Evolutionary conservation across 805 yeast species (phyloP), one percentile per base, ranked within the genome.

Genomic region (Starmerella lactis-condensi): DNA sequence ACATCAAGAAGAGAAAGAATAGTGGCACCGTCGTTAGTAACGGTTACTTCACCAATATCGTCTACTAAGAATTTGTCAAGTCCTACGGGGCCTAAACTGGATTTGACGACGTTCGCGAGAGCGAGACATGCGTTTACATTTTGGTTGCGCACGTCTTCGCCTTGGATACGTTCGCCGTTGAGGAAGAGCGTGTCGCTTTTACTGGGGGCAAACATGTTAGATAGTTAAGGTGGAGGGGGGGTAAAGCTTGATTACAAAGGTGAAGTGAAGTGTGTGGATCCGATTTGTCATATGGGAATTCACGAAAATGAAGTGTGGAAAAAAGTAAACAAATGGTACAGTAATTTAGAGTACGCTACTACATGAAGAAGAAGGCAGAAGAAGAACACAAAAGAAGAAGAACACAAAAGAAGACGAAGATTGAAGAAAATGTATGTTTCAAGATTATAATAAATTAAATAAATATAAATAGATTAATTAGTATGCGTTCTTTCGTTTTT

Each of bases 1-100:
- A 89, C 96, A 52, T 89, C 98, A 42, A 89, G 62, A 32, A 91
- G 58, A 7, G 81, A 67, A 41, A 89, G 62, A 47, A 89, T 89
- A 4, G 98, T 89, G 37, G 99, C 98, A 43, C 99, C 99, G 56
- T 89, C 99, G 57, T 89, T 89, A 28, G 99, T 89, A 30, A 89
- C 95, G 5, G 94, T 83, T 28, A 89, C 95, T 57, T 91, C 98
- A 41, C 98, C 98, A 57, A 89, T 91, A 50, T 89, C 98, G 56
- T 89, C 99, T 24, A 89, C 99, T 29, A 89, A 65, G 94, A 89
- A 89, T 61, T 89, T 89, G 60, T 89, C 99, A 32, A 89, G 64
- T 17, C 99, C 99, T 22, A 89, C 96, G 6, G 99, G 99, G 4
- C 99, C 99, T 35, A 89, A 61, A 1, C 96, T 83, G 10, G 94